phyloP scores from a whole-genome alignment of 495 filamentous ascomycete species.

The Penicillium bialowiezense region DNA sequence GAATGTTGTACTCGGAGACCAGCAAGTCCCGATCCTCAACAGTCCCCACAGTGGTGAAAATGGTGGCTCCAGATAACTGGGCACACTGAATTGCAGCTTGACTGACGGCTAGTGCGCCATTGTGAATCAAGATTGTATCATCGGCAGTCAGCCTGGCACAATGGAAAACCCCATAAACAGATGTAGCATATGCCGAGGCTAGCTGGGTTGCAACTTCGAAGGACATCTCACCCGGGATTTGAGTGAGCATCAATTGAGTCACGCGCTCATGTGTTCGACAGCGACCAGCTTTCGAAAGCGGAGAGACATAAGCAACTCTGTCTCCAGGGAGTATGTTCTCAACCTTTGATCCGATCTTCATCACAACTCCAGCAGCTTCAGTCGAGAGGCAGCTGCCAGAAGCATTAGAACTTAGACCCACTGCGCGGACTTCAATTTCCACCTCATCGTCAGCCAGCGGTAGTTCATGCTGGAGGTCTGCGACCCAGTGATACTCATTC shows the following conservation, averaged over 20 bases:
- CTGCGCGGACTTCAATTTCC: constrained; percentile 13
- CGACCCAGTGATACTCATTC: constrained; percentile 4
- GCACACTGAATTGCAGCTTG: constrained; percentile 47
- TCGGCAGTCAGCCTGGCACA: constrained; percentile 18
- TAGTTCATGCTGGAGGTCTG: neutral
- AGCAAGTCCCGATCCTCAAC: constrained; percentile 40
- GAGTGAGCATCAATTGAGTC: constrained; percentile 10
- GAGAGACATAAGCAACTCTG: constrained; percentile 14
- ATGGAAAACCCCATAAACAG: constrained; percentile 28
- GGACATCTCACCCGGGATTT: constrained; percentile 17
- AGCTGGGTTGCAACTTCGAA: constrained; percentile 27
- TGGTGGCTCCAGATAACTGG: constrained; percentile 25
- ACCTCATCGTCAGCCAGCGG: constrained; percentile 1
- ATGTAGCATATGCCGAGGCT: constrained; percentile 25
- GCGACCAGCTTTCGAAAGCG: neutral
- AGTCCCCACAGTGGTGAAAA: constrained; percentile 48
- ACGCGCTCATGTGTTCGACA: constrained; percentile 16
- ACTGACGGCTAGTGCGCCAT: constrained; percentile 44
- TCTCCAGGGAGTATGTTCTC: constrained; percentile 13
- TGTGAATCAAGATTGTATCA: constrained; percentile 50
- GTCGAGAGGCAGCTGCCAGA: neutral
- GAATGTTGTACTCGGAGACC: constrained; percentile 32
- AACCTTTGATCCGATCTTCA: constrained; percentile 6
- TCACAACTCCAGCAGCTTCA: constrained; percentile 19
- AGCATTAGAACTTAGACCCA: constrained; percentile 10